Conservation (phyloP, 495 filamentous ascomycete genomes). For the Talaromyces proteolyticus region DNA sequence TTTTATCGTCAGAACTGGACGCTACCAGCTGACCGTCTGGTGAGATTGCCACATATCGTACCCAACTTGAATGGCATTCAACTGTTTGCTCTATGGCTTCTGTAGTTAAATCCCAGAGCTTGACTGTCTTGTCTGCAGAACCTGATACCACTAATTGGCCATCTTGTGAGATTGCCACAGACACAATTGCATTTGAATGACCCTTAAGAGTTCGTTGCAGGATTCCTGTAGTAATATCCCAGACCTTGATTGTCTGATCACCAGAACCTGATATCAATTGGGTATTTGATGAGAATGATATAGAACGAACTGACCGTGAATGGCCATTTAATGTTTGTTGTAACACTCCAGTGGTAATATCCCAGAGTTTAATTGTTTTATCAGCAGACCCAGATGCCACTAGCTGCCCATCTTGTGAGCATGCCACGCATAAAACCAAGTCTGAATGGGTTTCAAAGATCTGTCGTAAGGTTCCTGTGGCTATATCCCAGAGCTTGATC, state of each 20-base stretch:
- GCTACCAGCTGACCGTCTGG: conserved; percentile 7
- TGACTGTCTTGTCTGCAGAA: no score
- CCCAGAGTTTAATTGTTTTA: conserved; percentile 29
- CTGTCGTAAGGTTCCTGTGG: conserved; percentile 13
- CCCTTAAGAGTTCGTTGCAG: conserved; percentile 16
- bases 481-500: conserved; percentile 16
- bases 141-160: no score
- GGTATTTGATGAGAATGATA: conserved; percentile 4
- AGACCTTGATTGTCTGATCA: conserved; percentile 26
- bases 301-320: conserved; percentile 10
- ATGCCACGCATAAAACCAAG: conserved; percentile 12
- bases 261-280: conserved; percentile 11
- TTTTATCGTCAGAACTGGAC: conserved; percentile 13
- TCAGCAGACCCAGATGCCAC: conserved; percentile 21
- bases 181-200: conserved; percentile 12
- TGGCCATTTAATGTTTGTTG: conserved; percentile 11
- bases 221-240: conserved; percentile 16
- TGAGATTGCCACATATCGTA: conserved; percentile 10
- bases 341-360: conserved; percentile 11
- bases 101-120: conserved; percentile 16
- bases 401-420: conserved; percentile 18
- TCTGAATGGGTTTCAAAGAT: conserved; percentile 11
- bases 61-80: conserved; percentile 13
- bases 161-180: conserved; percentile 8
- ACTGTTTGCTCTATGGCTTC: conserved; percentile 1